phyloP scores from a whole-genome alignment of 441 rosid genomes.

The Populus trichocarpa region DNA sequence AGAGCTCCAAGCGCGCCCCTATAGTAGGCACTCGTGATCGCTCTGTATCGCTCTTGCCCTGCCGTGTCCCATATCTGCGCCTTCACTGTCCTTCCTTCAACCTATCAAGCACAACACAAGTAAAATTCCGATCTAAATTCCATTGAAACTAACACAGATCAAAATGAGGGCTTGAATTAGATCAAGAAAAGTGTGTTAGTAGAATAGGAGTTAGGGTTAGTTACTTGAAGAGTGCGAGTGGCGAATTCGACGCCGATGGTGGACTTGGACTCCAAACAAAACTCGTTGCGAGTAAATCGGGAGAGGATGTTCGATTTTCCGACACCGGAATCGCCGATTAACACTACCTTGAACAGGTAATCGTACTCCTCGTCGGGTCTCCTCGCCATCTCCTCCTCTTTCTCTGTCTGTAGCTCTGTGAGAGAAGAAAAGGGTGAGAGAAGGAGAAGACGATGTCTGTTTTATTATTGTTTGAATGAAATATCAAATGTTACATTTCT shows the following conservation, averaged over 20 bases:
- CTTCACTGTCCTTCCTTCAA: slow-evolving; percentile 85
- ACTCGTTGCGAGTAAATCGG: slow-evolving; percentile 89
- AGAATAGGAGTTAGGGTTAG: slow-evolving; percentile 4
- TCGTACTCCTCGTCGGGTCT: slow-evolving; percentile 90
- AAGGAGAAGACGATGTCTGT: neutral
- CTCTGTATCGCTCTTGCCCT: slow-evolving; percentile 90
- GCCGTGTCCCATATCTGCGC: slow-evolving; percentile 99
- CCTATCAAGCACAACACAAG: slow-evolving; percentile 32
- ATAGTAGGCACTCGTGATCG: slow-evolving; percentile 88
- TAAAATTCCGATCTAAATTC: neutral
- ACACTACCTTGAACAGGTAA: slow-evolving; percentile 74
- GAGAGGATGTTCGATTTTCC: slow-evolving; percentile 35
- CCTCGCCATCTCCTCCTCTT: slow-evolving; percentile 45
- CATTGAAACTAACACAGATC: neutral
- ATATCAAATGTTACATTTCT: neutral
- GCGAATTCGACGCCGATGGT: slow-evolving; percentile 96
- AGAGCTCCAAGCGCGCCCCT: slow-evolving; percentile 95
- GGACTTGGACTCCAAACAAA: slow-evolving; percentile 87
- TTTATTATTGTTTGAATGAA: neutral
- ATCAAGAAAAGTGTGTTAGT: neutral
- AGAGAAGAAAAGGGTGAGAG: neutral
- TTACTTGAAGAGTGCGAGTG: slow-evolving; percentile 88
- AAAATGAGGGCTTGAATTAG: neutral
- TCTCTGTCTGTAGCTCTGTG: neutral
- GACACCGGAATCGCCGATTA: slow-evolving; percentile 89